Percentiles rank a stretch among this genome's conserved stretches.
Conservation (phyloP, 306 rosid genomes). For the Medicago arabica region DNA sequence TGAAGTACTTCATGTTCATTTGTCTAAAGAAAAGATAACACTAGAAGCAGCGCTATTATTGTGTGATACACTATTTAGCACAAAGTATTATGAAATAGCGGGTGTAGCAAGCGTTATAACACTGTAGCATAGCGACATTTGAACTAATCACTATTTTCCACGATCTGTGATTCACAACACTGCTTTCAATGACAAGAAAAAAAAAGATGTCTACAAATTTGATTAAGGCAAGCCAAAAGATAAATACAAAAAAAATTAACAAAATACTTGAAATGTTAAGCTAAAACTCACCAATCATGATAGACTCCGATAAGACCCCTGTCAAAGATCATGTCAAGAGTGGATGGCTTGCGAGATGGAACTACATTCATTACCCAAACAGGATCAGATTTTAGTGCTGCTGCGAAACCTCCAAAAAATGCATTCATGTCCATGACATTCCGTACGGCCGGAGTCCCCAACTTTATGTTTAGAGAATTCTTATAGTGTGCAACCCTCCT, state of each 20-base stretch:
- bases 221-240: conserved; percentile 10
- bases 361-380: conserved; percentile 98
- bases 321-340: conserved; percentile 80
- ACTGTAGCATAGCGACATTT: background rate
- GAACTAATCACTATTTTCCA: background rate
- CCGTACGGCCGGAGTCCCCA: conserved; percentile 89
- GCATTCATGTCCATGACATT: conserved; percentile 98
- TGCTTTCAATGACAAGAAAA: background rate
- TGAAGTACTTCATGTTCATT: background rate
- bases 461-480: conserved; percentile 72
- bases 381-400: conserved; percentile 80
- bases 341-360: conserved; percentile 76
- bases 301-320: conserved; percentile 93
- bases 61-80: too few relatives aligned
- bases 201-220: conserved; percentile 6
- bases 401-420: conserved; percentile 96
- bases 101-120: too few relatives aligned
- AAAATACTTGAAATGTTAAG: conserved; percentile 7
- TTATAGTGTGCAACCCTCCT: conserved; percentile 83
- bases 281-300: conserved; percentile 84
- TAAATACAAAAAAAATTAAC: background rate
- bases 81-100: too few relatives aligned
- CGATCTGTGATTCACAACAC: background rate
- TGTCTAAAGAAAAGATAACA: conserved; percentile 1
- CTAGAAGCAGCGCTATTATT: too few relatives aligned